Percentiles rank a stretch among this genome's conserved stretches.
Evolutionary conservation across 2,329 filamentous ascomycete species (phyloP).

Genomic region (Aureobasidium sp.): DNA sequence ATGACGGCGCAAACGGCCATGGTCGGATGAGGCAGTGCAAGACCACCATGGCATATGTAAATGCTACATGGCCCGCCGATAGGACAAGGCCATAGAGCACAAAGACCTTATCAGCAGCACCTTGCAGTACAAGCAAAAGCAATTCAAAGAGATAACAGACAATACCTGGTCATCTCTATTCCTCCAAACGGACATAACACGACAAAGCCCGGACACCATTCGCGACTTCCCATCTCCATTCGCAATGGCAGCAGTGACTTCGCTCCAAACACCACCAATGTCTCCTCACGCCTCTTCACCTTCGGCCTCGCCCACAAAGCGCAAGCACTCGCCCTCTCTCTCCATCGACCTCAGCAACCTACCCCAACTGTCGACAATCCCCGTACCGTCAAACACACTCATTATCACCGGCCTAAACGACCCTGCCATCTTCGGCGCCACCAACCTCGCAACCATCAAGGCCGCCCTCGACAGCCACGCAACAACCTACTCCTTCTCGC

Average conservation of each 20-base stretch:
- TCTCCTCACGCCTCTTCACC: constrained; percentile 4
- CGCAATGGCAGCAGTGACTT: background rate
- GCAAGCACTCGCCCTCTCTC: constrained; percentile 42
- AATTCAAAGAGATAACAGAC: background rate
- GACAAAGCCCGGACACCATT: background rate
- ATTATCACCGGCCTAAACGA: constrained; percentile 75
- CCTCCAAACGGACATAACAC: background rate
- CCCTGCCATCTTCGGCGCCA: constrained; percentile 63
- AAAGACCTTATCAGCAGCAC: background rate
- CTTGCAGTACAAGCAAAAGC: background rate
- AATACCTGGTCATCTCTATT: background rate
- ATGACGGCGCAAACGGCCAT: background rate
- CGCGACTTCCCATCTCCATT: background rate
- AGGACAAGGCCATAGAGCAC: background rate
- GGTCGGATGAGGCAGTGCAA: background rate
- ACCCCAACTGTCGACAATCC: constrained; percentile 62
- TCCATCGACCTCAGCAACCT: constrained; percentile 68
- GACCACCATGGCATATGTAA: background rate
- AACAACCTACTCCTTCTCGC: constrained; percentile 68
- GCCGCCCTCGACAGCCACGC: constrained; percentile 63
- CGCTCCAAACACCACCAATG: constrained; percentile 1
- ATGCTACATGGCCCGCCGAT: background rate
- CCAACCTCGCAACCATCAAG: constrained; percentile 67
- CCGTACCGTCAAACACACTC: constrained; percentile 73
- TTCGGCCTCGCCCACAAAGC: constrained; percentile 8